Base-by-base conservation (phyloP, 2,329 filamentous ascomycete genomes). In the Hypoxylon sp. region DNA sequence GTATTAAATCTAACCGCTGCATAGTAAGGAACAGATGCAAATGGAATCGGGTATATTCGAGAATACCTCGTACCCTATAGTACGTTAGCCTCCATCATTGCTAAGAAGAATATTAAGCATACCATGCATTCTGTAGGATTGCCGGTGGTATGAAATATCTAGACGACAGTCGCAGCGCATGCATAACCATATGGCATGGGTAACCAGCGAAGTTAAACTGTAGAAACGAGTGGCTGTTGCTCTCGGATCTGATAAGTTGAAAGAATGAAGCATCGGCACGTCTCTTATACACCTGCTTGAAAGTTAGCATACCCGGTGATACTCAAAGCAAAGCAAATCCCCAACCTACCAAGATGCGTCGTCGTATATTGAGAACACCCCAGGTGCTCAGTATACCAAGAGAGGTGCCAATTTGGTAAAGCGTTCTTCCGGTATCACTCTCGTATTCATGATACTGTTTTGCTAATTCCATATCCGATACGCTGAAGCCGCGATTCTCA, bases 21-120 rank as follows among this genome's bases (percentile, higher is more conserved):
- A 84, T 67, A 15, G 77, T 75, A n/a, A 76, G 69, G 55, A 75
- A 82, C 3, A 82, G 63, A 41, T 81, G 76, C 1, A 84, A 60
- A 55, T 84, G 80, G 6, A 77, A 69, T 26, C 72, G 71, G 3
- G 80, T 32, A 53, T 81, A 79, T 13, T 56, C 54, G 23, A 71
- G 52, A 4, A 50, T 42, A 5, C 44, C 55, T 31, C 59, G 59
- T 5, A 67, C 29, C 58, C 66, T 69, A 17, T 31, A 12, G 41
- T 5, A 17, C 25, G 41, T 63, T 47, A 67, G 44, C 21, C 38
- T 36, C 17, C 13, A 12, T 41, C 42, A 5, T 49, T 19, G 5
- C n/a, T 31, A 37, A 20, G 5, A 7, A 41, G 69, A 2, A 35
- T 47, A 17, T 21, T 61, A n/a, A 47, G 42, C 45, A 43, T 61